A percentile compares a stretch with the other conserved stretches of the same genome.
Conservation (phyloP, 495 filamentous ascomycete genomes). For the Coniosporium apollinis region DNA sequence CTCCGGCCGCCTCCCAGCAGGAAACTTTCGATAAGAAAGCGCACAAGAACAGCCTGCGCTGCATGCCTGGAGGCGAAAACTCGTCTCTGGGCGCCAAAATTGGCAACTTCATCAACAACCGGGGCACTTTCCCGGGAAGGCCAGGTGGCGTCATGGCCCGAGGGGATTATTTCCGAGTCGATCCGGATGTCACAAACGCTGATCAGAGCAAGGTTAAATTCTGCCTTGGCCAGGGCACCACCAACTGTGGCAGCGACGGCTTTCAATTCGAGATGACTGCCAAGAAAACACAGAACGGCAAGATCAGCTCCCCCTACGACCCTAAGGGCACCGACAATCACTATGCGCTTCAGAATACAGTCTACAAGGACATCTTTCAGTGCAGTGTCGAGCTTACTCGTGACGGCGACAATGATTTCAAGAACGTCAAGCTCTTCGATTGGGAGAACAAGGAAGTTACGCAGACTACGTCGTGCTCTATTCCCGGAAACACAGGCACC, state of each 20-base stretch:
- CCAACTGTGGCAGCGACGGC: constrained; percentile 3
- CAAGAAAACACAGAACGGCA: constrained; percentile 2
- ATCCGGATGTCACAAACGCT: constrained; percentile 1
- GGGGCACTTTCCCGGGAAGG: neutral
- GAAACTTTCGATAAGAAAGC: constrained; percentile 2
- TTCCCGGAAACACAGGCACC: constrained; percentile 3
- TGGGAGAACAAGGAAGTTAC: constrained; percentile 1
- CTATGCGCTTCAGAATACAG: constrained; percentile 3
- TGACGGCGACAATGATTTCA: constrained; percentile 3
- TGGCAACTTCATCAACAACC: constrained; percentile 3
- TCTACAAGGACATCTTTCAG: constrained; percentile 3
- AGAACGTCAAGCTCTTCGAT: constrained; percentile 4
- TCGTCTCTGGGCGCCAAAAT: constrained; percentile 2
- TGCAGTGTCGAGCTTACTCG: constrained; percentile 6
- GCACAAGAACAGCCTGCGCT: constrained; percentile 5
- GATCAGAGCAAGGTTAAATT: constrained; percentile 1
- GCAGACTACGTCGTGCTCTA: constrained; percentile 1
- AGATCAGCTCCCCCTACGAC: constrained; percentile 2
- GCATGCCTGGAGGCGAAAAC: constrained; percentile 5
- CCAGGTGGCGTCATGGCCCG: neutral
- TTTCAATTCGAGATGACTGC: constrained; percentile 1
- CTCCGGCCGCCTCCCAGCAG: constrained; percentile 2
- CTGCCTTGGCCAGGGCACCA: constrained; percentile 1
- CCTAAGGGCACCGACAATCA: constrained; percentile 4
- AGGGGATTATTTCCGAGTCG: constrained; percentile 3